Percentiles rank a stretch among this genome's conserved stretches.
These are phyloP conservation scores for Aspergillus cavernicola DNA, from an alignment of 495 filamentous ascomycete species.

Conservation along the genomic window DNA sequence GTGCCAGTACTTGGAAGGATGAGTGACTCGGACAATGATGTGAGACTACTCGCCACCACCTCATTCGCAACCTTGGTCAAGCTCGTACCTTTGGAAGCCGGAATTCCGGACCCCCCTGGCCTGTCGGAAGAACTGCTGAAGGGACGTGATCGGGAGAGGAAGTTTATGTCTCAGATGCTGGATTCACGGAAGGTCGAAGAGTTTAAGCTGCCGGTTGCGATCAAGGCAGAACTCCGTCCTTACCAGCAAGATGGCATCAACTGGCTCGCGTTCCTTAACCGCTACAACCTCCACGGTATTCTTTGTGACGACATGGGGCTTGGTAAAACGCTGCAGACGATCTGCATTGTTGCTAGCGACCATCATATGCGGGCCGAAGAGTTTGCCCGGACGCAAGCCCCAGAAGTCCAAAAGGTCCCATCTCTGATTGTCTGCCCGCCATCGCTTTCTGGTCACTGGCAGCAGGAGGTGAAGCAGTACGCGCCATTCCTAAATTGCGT, in stretches of 20 bases:
- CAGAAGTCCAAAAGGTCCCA: conserved; percentile 74
- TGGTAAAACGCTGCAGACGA: conserved; percentile 93
- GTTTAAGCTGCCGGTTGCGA: conserved; percentile 89
- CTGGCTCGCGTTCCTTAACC: conserved; percentile 97
- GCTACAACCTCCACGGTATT: conserved; percentile 95
- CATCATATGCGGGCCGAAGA: conserved; percentile 92
- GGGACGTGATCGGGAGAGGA: conserved; percentile 87
- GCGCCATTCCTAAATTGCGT: conserved; percentile 88
- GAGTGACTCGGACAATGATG: conserved; percentile 96
- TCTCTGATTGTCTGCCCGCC: conserved; percentile 95
- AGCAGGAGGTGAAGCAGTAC: conserved; percentile 92
- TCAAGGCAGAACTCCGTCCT: conserved; percentile 91
- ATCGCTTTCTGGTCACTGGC: conserved; percentile 97
- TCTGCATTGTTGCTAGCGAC: conserved; percentile 97
- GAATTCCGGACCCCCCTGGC: conserved; percentile 94
- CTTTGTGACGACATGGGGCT: conserved; percentile 99
- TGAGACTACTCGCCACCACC: conserved; percentile 90
- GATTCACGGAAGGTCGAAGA: conserved; percentile 93
- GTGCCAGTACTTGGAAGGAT: conserved; percentile 98
- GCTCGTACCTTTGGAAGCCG: conserved; percentile 96
- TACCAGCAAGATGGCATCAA: conserved; percentile 99
- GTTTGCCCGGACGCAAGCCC: conserved; percentile 69
- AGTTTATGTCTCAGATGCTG: conserved; percentile 94
- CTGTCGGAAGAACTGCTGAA: conserved; percentile 82
- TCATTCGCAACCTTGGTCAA: conserved; percentile 97